Evolutionary conservation across 2,329 filamentous ascomycete species (phyloP).

Genomic region (Clonostachys rhizophaga): DNA sequence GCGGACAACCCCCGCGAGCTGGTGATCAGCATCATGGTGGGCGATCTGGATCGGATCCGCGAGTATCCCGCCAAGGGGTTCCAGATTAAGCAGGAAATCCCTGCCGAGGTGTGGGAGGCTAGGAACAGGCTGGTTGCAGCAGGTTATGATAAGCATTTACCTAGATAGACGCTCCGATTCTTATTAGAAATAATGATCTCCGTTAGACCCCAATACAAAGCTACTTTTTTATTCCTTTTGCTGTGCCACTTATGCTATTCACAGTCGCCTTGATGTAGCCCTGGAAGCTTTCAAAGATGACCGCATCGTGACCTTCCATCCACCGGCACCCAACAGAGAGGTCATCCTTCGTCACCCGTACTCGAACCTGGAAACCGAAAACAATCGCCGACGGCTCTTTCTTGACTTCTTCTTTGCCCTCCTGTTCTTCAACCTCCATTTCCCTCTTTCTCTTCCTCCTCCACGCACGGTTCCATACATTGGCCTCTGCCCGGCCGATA

Average conservation of each 20-base stretch:
- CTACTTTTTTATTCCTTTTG: too few species aligned
- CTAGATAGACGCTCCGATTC: constrained; percentile 9
- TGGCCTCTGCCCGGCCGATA: constrained; percentile 58
- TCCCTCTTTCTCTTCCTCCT: constrained; percentile 52
- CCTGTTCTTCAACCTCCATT: constrained; percentile 36
- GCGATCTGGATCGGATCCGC: constrained; percentile 34
- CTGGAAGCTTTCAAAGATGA: constrained; percentile 82
- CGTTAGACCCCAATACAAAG: too few species aligned
- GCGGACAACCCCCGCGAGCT: constrained; percentile 31
- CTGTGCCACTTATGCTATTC: too few species aligned
- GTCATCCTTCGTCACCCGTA: constrained; percentile 30
- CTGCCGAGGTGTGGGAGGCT: constrained; percentile 33
- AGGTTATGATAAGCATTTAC: constrained; percentile 31
- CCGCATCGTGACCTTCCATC: constrained; percentile 69
- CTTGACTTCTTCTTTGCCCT: constrained; percentile 5
- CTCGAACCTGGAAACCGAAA: constrained; percentile 55
- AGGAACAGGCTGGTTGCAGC: constrained; percentile 29
- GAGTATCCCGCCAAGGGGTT: constrained; percentile 36
- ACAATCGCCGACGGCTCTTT: constrained; percentile 21
- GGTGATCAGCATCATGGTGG: constrained; percentile 37
- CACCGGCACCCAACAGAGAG: constrained; percentile 48
- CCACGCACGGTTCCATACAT: constrained; percentile 76
- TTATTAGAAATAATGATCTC: too few species aligned
- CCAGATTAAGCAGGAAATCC: constrained; percentile 36
- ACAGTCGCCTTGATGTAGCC: constrained; percentile 61